phyloP scores from a whole-genome alignment of 345 rosid genomes.

The Aurinia saxatilis region DNA sequence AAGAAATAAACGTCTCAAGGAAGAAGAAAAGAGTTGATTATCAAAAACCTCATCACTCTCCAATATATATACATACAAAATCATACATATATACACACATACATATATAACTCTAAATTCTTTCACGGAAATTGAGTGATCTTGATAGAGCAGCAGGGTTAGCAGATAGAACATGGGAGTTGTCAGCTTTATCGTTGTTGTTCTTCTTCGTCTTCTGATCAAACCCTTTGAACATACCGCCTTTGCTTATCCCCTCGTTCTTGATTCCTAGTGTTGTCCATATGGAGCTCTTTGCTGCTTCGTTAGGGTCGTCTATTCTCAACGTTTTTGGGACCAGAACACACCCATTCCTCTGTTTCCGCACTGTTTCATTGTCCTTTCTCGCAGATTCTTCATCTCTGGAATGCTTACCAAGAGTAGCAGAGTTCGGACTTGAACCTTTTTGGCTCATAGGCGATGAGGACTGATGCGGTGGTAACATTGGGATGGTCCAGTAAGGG shows the following conservation, averaged over 20 bases:
- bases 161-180: conserved; percentile 40
- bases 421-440: conserved; percentile 35
- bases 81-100: conserved; percentile 3
- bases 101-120: conserved; percentile 22
- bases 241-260: conserved; percentile 41
- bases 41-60: conserved; percentile 23
- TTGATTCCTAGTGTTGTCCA: conserved; percentile 65
- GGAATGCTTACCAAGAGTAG: conserved; percentile 59
- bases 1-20: background rate
- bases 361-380: conserved; percentile 19
- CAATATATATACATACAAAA: conserved; percentile 16
- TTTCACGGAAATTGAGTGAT: conserved; percentile 67
- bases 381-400: conserved; percentile 44
- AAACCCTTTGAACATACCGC: conserved; percentile 54
- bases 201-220: conserved; percentile 45
- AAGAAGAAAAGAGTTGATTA: conserved; percentile 18
- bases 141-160: conserved; percentile 91
- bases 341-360: conserved; percentile 41
- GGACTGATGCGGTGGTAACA: conserved; percentile 40
- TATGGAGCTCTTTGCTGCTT: conserved; percentile 75
- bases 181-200: conserved; percentile 25
- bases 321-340: conserved; percentile 63
- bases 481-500: conserved; percentile 68
- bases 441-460: conserved; percentile 31
- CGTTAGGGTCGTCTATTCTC: conserved; percentile 64